Evolutionary conservation across 1,284 basidiomycete genomes (phyloP), one percentile per base, ranked within the genome.

Genomic region (Takashimella tepidaria): DNA sequence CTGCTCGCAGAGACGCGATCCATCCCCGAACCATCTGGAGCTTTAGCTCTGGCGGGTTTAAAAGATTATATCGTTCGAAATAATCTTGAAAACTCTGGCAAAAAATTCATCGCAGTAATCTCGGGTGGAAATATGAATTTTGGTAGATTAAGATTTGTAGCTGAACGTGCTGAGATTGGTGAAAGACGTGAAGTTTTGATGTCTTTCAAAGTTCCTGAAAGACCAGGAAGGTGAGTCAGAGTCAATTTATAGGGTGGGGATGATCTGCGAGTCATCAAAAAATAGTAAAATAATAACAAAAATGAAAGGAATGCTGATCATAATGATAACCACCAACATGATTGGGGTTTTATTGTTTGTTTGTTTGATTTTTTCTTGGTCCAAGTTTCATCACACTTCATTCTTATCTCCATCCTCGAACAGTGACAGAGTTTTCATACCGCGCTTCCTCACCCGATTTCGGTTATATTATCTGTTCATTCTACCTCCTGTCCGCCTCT

Each of bases 81-180:
- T 72, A 81, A 86, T 55, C 82, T 98, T 25, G 68, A 90, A 49
- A 88, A 88, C 45, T 83, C 87, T 1, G 82, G 87, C 53, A 92
- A 91, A 76, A 85, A 83, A 56, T 97, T 93, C 62, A 91, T 98
- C 31, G 92, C 84, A 2, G 85, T 98, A 50, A 80, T 98, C 58
- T 92, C 88, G 60, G 96, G 96, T 25, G 96, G 96, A 13, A 98
- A 99, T 76, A 97, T 98, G 91, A 98, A 99, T 78, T 98, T 99
- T 76, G 89, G 91, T 61, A 83, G 96, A 23, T 76, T 99, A 45
- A 83, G 96, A 5, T 99, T 98, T 69, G 95, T 99, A 22, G 88
- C 96, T 13, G 96, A 99, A 71, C 90, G 96, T 54, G 96, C 96
- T 16, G 92, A 97, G 73, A 80, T 98, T 27, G 96, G 96, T 63